Evolutionary conservation across 1,284 basidiomycete genomes (phyloP).

Genomic region (Cutaneotrichosporon arboriforme): DNA sequence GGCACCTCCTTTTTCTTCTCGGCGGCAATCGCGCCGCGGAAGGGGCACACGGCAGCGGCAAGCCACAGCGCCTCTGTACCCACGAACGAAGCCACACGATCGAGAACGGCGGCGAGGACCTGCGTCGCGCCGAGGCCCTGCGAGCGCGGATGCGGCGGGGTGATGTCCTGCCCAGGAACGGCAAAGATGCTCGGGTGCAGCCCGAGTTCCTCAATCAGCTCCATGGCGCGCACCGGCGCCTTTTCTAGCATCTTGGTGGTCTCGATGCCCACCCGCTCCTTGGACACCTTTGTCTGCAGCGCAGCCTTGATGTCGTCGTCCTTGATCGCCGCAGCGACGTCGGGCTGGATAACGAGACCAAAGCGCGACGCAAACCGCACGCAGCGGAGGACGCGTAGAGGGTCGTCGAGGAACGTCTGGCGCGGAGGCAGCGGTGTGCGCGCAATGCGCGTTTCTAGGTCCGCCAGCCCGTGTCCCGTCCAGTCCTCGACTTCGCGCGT

Average conservation of each 20-base stretch:
- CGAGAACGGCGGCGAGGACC: slow-evolving; percentile 55
- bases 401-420: slow-evolving; percentile 92
- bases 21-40: slow-evolving; percentile 55
- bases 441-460: slow-evolving; percentile 72
- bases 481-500: slow-evolving; percentile 81
- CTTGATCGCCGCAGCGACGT: slow-evolving; percentile 62
- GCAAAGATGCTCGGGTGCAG: slow-evolving; percentile 69
- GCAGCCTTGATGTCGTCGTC: slow-evolving; percentile 69
- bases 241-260: slow-evolving; percentile 81
- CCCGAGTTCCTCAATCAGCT: slow-evolving; percentile 63
- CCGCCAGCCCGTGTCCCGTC: slow-evolving; percentile 76
- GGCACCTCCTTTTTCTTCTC: slow-evolving; percentile 62
- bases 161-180: slow-evolving; percentile 48
- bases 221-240: slow-evolving; percentile 67
- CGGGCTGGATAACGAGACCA: slow-evolving; percentile 71
- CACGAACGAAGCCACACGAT: slow-evolving; percentile 19
- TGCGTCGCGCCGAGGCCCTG: slow-evolving; percentile 57
- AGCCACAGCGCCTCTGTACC: slow-evolving; percentile 62
- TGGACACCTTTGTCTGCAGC: slow-evolving; percentile 70
- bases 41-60: slow-evolving; percentile 64
- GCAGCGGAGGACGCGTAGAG: slow-evolving; percentile 82
- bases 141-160: slow-evolving; percentile 41
- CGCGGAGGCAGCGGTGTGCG: slow-evolving; percentile 82
- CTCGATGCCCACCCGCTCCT: slow-evolving; percentile 86
- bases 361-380: slow-evolving; percentile 88